These are phyloP conservation scores for Styphnolobium japonicum DNA, from an alignment of 306 rosid species.

Conservation along the genomic window DNA sequence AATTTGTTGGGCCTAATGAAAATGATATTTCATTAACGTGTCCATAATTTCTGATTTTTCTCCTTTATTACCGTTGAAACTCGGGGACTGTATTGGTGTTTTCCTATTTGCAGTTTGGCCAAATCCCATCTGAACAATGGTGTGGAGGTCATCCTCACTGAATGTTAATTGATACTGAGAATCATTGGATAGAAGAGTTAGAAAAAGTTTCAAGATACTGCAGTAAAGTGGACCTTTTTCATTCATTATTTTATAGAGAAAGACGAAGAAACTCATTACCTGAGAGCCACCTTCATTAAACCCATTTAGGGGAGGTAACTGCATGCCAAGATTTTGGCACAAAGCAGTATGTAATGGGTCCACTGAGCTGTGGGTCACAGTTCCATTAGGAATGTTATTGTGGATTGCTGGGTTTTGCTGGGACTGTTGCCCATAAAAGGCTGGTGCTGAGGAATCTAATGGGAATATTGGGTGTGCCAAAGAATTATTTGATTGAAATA, in stretches of 20 bases:
- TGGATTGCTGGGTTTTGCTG: slow-evolving; percentile 56
- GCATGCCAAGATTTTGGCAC: slow-evolving; percentile 61
- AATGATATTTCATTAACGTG: slow-evolving; percentile 19
- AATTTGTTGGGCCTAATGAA: slow-evolving; percentile 28
- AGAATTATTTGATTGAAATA: slow-evolving; percentile 60
- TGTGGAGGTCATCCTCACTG: slow-evolving; percentile 79
- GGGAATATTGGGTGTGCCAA: slow-evolving; percentile 63
- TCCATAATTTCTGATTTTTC: neutral
- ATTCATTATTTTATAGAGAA: neutral
- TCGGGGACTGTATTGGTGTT: slow-evolving; percentile 48
- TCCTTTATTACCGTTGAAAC: slow-evolving; percentile 57
- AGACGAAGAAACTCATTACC: slow-evolving; percentile 39
- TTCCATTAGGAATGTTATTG: slow-evolving; percentile 49
- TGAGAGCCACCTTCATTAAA: slow-evolving; percentile 45
- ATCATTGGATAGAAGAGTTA: neutral
- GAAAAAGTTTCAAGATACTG: neutral
- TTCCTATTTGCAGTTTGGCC: slow-evolving; percentile 58
- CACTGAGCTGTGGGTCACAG: slow-evolving; percentile 44
- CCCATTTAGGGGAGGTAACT: slow-evolving; percentile 52
- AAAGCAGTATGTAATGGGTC: slow-evolving; percentile 61
- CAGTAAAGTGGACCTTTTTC: neutral
- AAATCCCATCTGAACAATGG: slow-evolving; percentile 88
- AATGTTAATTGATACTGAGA: slow-evolving; percentile 60
- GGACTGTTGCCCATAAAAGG: slow-evolving; percentile 60
- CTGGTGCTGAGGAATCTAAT: slow-evolving; percentile 67